These are phyloP conservation scores for Trichothecium sympodiale DNA, from an alignment of 2,329 filamentous ascomycete species.

Conservation along the genomic window DNA sequence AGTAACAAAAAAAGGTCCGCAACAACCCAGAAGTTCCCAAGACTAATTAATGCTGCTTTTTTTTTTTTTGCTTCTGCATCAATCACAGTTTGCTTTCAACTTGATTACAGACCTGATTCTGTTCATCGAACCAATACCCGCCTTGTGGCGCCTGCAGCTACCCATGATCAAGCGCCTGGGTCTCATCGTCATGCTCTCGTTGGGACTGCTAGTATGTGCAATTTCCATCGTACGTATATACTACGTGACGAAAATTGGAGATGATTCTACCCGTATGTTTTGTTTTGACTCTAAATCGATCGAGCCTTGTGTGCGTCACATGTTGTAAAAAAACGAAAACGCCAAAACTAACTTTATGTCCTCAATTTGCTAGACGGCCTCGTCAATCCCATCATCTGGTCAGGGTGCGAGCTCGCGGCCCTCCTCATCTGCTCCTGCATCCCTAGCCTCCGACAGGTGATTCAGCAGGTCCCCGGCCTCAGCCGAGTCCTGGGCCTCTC, in stretches of 20 bases:
- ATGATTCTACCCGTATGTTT: conserved; percentile 15
- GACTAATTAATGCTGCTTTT: neutral
- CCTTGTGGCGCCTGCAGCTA: conserved; percentile 21
- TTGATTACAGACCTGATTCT: conserved; percentile 22
- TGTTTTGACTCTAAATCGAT: no score
- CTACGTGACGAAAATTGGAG: conserved; percentile 12
- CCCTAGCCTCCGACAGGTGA: conserved; percentile 17
- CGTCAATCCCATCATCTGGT: conserved; percentile 16
- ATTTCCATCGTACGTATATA: conserved; percentile 16
- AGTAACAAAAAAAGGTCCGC: no score
- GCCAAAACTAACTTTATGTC: no score
- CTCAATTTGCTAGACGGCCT: conserved; percentile 11
- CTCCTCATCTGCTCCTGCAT: conserved; percentile 20
- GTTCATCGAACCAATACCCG: conserved; percentile 24
- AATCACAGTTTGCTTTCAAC: conserved; percentile 19
- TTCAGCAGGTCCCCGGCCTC: conserved; percentile 16
- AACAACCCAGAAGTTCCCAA: neutral
- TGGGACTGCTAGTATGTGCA: conserved; percentile 16
- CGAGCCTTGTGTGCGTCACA: no score
- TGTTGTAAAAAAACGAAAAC: no score
- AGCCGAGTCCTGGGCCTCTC: conserved; percentile 18
- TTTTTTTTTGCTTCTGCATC: no score
- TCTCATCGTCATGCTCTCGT: conserved; percentile 14
- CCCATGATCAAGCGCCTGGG: conserved; percentile 15
- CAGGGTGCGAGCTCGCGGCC: conserved; percentile 16